Percentiles rank a stretch among this genome's conserved stretches.
phyloP scores from a whole-genome alignment of 139 green algal genomes.

The Auxenochlorella pyrenoidosa region DNA sequence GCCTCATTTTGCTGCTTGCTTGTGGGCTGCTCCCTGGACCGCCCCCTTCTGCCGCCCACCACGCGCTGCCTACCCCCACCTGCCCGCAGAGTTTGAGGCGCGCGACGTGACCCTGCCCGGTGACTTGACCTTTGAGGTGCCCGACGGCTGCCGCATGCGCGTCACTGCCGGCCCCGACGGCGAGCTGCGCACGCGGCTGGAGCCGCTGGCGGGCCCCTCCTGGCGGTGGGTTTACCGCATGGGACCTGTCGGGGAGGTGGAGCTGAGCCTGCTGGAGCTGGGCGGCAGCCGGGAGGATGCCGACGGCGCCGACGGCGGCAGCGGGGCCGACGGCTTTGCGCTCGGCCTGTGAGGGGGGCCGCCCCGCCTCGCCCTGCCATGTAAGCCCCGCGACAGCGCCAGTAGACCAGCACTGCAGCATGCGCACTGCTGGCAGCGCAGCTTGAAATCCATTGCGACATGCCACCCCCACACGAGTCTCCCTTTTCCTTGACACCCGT shows the following conservation, averaged over 20 bases:
- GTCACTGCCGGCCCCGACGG: slow-evolving; percentile 48
- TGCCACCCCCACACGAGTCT: no score
- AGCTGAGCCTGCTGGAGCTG: slow-evolving; percentile 39
- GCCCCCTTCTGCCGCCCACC: neutral
- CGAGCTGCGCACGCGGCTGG: slow-evolving; percentile 1
- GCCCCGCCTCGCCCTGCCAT: no score
- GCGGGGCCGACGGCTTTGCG: no score
- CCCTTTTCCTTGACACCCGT: no score
- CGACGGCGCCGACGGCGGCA: no score
- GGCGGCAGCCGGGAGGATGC: no score
- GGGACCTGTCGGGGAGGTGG: slow-evolving; percentile 22
- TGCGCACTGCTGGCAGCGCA: no score
- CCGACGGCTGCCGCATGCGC: slow-evolving; percentile 81
- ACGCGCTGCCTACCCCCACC: neutral
- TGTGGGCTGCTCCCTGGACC: neutral
- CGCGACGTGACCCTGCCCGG: slow-evolving; percentile 60
- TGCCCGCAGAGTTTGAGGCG: slow-evolving; percentile 90
- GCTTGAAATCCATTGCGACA: no score
- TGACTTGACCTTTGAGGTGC: slow-evolving; percentile 78
- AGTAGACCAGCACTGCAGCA: no score
- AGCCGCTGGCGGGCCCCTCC: slow-evolving; percentile 48
- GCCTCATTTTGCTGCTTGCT: neutral
- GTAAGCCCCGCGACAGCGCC: no score
- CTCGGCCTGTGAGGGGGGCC: no score
- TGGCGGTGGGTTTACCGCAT: slow-evolving; percentile 73